A percentile compares a stretch with the other conserved stretches of the same genome.
Evolutionary conservation across 306 rosid genomes (phyloP).

Genomic region (Quercus rubra): DNA sequence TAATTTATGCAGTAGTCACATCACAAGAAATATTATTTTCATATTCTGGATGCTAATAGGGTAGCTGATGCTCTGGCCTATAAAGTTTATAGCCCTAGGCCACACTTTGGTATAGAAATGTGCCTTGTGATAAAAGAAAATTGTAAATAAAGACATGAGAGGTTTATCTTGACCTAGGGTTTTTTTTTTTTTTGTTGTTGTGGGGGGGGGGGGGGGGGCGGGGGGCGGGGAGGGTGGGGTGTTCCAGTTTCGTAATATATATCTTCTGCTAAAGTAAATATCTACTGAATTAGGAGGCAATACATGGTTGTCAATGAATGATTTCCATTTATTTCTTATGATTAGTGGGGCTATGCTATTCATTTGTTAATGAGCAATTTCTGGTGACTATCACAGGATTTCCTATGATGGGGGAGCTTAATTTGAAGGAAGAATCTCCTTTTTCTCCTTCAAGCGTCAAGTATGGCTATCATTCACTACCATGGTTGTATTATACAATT

Average conservation of each 20-base stretch:
- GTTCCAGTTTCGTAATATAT: neutral
- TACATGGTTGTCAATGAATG: slow-evolving; percentile 9
- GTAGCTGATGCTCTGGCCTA: neutral
- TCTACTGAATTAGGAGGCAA: slow-evolving; percentile 9
- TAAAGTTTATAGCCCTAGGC: neutral
- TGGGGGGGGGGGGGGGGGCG: too few relatives aligned
- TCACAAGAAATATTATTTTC: neutral
- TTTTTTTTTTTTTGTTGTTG: neutral
- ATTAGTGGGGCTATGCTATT: slow-evolving; percentile 3
- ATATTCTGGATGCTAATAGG: neutral
- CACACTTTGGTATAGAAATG: neutral
- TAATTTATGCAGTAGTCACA: neutral
- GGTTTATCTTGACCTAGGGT: neutral
- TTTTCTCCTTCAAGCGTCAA: slow-evolving; percentile 81
- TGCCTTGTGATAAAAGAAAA: neutral
- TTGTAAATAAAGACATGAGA: neutral
- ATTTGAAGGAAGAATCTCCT: slow-evolving; percentile 73
- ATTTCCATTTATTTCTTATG: slow-evolving; percentile 18
- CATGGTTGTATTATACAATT: slow-evolving; percentile 6
- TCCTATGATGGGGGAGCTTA: slow-evolving; percentile 61
- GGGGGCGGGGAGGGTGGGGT: too few relatives aligned
- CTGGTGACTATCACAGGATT: slow-evolving; percentile 43
- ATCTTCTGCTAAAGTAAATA: slow-evolving; percentile 3
- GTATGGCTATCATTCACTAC: slow-evolving; percentile 45
- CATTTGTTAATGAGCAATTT: slow-evolving; percentile 14